Percentiles rank a stretch among this genome's conserved stretches.
Evolutionary conservation across 164 flowering plant genomes (phyloP).

Genomic region (Stephania cephalantha): DNA sequence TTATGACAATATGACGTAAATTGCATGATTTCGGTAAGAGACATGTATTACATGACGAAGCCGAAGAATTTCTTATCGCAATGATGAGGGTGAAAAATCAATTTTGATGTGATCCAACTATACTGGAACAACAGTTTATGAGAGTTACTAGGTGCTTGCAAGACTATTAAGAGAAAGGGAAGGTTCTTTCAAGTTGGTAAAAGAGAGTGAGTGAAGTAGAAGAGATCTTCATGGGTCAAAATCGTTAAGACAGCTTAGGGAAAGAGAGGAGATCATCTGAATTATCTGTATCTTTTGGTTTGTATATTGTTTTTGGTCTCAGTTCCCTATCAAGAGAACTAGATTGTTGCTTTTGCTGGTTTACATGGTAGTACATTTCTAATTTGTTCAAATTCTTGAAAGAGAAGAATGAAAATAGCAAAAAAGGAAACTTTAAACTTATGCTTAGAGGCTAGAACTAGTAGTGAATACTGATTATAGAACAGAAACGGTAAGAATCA

Average conservation of each 20-base stretch:
- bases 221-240: too few relatives aligned
- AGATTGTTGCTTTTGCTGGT: neutral
- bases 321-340: neutral
- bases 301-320: neutral
- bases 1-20: too few relatives aligned
- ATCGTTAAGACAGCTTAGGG: too few relatives aligned
- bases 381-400: neutral
- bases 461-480: neutral
- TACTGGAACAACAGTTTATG: neutral
- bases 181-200: too few relatives aligned
- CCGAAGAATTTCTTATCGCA: too few relatives aligned
- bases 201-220: too few relatives aligned
- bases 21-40: too few relatives aligned
- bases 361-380: neutral
- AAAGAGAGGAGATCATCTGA: too few relatives aligned
- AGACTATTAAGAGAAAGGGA: neutral
- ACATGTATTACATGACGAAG: too few relatives aligned
- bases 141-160: neutral
- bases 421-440: too few relatives aligned
- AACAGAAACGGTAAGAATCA: neutral
- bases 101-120: neutral
- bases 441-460: neutral
- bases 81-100: neutral
- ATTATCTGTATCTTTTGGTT: neutral
- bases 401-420: too few relatives aligned